Evolutionary conservation across 768 basidiomycete genomes (phyloP), one percentile per base, ranked within the genome.

Genomic region (Dioszegia crocea): DNA sequence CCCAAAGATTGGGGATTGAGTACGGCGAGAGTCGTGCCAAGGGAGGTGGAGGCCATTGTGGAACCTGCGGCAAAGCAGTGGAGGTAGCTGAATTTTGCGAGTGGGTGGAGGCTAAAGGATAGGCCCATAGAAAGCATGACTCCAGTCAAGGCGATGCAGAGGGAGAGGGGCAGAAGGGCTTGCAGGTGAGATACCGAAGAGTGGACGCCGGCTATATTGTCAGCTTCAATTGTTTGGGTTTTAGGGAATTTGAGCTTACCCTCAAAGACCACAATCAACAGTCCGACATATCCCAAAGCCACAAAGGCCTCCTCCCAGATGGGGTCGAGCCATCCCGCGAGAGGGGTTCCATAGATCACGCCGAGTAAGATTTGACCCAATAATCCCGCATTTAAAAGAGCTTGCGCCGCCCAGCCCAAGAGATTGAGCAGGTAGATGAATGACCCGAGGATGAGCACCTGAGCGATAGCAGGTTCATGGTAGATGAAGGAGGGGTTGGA

Each of bases 1-100:
- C 63, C 58, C 14, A 67, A 27, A 0, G 60, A 56, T 5, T 59
- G 43, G 17, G 72, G 58, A 10, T 62, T 79, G 27, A 87, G 78
- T 14, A 86, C 79, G 16, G 82, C 79, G n/a, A 87, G 80, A 0
- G 85, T 86, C 26, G 86, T 88, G 0, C 86, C 86, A 1, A 87
- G 79, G 0, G 83, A 84, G 0, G 86, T 87, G 0, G 84, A 83
- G 17, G 82, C 83, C 0, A 86, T 77, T 0, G 85, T 81, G 1
- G 84, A 83, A 0, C 86, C 86, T 0, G 84, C 83, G 0, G 83
- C 80, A 67, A 88, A 87, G 2, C 82, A 77, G 59, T 84, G 81
- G 2, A 84, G 65, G 2, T 84, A 77, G 2, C 81, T 71, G 57
- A 84, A 78, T 0, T 83, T 67, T 0, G 77, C 81, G 40, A 86